Base-by-base conservation (phyloP, 1,284 basidiomycete genomes). In the Cryptococcus amylolentus region DNA sequence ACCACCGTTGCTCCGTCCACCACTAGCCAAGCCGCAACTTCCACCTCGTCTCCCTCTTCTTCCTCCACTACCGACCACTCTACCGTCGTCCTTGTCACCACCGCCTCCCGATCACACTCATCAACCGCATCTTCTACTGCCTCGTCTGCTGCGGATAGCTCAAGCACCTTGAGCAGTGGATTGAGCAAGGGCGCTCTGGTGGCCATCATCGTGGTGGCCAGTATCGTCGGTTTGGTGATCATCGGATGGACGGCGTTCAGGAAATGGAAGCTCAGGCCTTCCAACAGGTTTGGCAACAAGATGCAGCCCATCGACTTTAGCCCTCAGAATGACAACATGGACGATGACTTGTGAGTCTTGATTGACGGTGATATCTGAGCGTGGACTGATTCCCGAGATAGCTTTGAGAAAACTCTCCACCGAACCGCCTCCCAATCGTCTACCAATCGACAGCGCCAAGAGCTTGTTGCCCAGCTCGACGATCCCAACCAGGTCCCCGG, bases 191-290 rank as follows among this genome's bases (percentile, higher is more conserved):
- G 81, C 23, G 84, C 87, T 5, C 71, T 89, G 55, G 89, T 87
- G 26, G 80, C 84, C 49, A 80, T 93, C 65, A 86, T 89, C 63
- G 84, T 85, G 43, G 80, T 89, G 49, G 88, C 84, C 9, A 81
- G 84, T 5, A 84, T 82, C 45, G 71, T 91, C 45, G 90, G 85
- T 62, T 84, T 82, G 41, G 75, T 85, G 38, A 81, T 82, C 52
- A 83, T 90, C 62, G 81, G 86, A 62, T 93, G 88, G 88, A 92
- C 89, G 39, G 79, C 89, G 67, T 89, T 92, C 81, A 86, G 91
- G 79, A 92, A 91, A 78, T 91, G 88, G 88, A 92, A 92, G 80
- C 84, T 92, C 68, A 84, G 83, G 59, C 85, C 87, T 52, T 89
- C 88, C 44, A 82, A 84, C 72, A 82, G 84, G 69, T 92, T 92